Evolutionary conservation across 148 eudicot species (phyloP), one percentile per base, ranked within the genome.

Genomic region (Vaccinium darrowii): DNA sequence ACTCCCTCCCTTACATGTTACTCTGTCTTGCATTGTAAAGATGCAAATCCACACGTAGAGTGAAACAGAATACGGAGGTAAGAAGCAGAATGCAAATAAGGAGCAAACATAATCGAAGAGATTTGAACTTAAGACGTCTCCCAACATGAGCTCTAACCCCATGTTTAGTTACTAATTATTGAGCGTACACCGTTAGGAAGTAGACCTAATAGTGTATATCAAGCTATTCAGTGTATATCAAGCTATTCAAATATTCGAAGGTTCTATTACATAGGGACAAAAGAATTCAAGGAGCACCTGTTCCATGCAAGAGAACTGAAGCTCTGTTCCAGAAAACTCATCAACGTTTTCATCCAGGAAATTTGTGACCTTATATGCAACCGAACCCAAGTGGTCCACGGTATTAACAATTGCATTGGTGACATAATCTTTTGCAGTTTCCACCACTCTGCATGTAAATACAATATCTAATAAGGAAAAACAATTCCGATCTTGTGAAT

Each of bases 381-480:
- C 80, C 83, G 91, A 86, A 30, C 92, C 92, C 89, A 91, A 86
- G 81, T 91, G 92, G 76, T 91, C 92, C 77, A 91, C 90, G 0
- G 90, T 89, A 78, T 78, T 88, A 16, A 91, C 69, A 10, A 91
- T 86, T 72, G 93, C 91, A 25, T 85, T 88, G 16, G 76, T 85
- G 25, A 84, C 85, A 76, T 89, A 91, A 52, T 89, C 91, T 85
- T 89, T 89, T 23, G 87, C 81, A 25, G 88, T 86, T 63, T 88
- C 90, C 12, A 89, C 73, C 84, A 91, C 88, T 18, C 93, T 91
- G 76, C 39, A 81, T 25, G 27, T 57, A 43, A 79, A 50, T 47
- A 36, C 3, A 84, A 63, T 81, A 0, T 16, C 12, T 8, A 10
- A 33, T 1, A 14, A 14, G 65, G 16, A 60, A 85, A 23, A 30